Percentiles rank a stretch among this genome's conserved stretches.
phyloP scores from a whole-genome alignment of 805 yeast species.

The Wickerhamiella cacticola region DNA sequence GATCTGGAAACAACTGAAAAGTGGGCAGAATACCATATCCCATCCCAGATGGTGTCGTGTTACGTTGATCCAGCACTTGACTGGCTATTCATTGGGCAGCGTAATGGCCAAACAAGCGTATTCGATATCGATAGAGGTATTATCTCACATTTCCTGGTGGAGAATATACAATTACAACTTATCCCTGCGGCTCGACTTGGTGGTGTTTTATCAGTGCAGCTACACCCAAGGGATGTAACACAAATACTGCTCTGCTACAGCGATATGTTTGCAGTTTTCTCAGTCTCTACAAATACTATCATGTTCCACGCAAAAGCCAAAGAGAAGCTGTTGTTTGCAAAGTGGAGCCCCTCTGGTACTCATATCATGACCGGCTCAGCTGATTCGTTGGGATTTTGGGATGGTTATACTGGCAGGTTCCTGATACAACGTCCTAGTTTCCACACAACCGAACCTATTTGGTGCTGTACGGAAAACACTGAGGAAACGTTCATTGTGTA shows the following conservation, averaged over 20 bases:
- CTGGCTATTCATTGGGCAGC: constrained; percentile 70
- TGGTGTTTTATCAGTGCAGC: constrained; percentile 51
- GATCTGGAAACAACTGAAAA: constrained; percentile 55
- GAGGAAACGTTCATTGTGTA: constrained; percentile 65
- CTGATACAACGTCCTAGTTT: constrained; percentile 33
- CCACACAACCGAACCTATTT: constrained; percentile 26
- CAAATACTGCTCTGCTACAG: constrained; percentile 61
- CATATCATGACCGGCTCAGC: constrained; percentile 68
- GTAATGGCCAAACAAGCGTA: constrained; percentile 57
- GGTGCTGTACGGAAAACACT: constrained; percentile 75
- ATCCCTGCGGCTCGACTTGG: constrained; percentile 48
- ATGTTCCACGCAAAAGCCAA: constrained; percentile 38
- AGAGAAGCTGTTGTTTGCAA: constrained; percentile 39
- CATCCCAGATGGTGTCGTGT: constrained; percentile 53
- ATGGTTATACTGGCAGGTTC: constrained; percentile 60
- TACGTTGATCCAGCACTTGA: constrained; percentile 81
- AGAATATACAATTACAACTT: constrained; percentile 50
- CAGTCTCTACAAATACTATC: constrained; percentile 44
- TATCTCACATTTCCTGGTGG: constrained; percentile 53
- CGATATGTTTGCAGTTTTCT: constrained; percentile 56
- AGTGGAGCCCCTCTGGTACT: constrained; percentile 88
- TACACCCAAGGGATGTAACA: constrained; percentile 88
- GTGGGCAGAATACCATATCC: constrained; percentile 48
- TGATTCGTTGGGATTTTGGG: constrained; percentile 91
- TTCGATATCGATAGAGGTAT: constrained; percentile 73